Evolutionary conservation across 306 rosid species (phyloP).

Genomic region (Sicyos edulis): DNA sequence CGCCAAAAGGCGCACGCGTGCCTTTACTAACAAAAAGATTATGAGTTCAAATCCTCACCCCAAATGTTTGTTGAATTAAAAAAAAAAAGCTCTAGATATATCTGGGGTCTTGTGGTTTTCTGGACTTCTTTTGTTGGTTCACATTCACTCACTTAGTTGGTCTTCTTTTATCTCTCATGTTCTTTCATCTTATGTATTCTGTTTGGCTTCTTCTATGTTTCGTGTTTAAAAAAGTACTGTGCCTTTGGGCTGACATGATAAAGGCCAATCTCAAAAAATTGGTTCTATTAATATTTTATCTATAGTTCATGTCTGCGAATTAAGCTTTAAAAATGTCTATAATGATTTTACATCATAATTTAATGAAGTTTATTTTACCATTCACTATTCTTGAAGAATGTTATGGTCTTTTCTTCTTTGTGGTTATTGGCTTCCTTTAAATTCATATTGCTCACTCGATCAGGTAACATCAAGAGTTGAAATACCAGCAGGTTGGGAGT

Average conservation of each 20-base stretch:
- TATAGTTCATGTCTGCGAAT: neutral
- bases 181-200: too few relatives aligned
- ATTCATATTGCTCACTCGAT: constrained; percentile 7
- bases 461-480: constrained; percentile 50
- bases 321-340: neutral
- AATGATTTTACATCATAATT: neutral
- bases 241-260: neutral
- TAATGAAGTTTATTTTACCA: neutral
- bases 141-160: too few relatives aligned
- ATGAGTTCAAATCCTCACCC: too few relatives aligned
- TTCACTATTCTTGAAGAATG: neutral
- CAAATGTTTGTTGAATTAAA: too few relatives aligned
- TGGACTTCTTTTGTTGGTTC: too few relatives aligned
- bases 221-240: too few relatives aligned
- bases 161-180: too few relatives aligned
- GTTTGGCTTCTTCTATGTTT: too few relatives aligned
- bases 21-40: too few relatives aligned
- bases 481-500: constrained; percentile 70
- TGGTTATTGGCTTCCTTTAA: neutral
- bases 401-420: neutral
- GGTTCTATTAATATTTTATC: neutral
- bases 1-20: too few relatives aligned
- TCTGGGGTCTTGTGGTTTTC: too few relatives aligned
- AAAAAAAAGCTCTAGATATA: too few relatives aligned
- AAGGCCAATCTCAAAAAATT: neutral